Percentiles rank a stretch among this genome's conserved stretches.
Conservation (phyloP, 306 rosid genomes). For the Dalbergia oliveri region DNA sequence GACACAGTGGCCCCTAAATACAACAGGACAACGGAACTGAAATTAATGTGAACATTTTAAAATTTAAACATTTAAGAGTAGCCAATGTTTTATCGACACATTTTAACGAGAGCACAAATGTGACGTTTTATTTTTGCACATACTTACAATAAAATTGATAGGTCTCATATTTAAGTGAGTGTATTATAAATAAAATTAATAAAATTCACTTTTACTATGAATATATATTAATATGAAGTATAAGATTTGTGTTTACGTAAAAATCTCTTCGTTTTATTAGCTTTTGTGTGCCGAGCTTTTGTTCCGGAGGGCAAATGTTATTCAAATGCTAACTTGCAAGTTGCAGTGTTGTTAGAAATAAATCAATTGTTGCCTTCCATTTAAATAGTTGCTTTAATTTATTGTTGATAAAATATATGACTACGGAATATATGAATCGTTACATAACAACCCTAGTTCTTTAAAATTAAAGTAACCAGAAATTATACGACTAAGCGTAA, state of each 20-base stretch:
- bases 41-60: not conserved
- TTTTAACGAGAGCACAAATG: no score
- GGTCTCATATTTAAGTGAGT: no score
- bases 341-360: not conserved
- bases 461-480: not conserved
- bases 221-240: no score
- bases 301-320: not conserved
- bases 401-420: no score
- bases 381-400: not conserved
- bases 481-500: not conserved
- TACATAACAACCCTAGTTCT: not conserved
- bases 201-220: no score
- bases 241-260: no score
- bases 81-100: no score
- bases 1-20: constrained; percentile 1
- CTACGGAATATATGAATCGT: no score
- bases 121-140: no score
- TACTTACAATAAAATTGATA: no score
- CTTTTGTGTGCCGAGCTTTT: not conserved
- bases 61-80: not conserved
- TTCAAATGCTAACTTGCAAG: not conserved
- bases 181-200: no score
- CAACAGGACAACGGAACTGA: constrained; percentile 18
- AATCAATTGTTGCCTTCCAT: not conserved
- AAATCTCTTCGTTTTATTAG: not conserved